A percentile compares a stretch with the other conserved stretches of the same genome.
phyloP scores from a whole-genome alignment of 2,329 filamentous ascomycete genomes.

The Cladorrhinum sp. region DNA sequence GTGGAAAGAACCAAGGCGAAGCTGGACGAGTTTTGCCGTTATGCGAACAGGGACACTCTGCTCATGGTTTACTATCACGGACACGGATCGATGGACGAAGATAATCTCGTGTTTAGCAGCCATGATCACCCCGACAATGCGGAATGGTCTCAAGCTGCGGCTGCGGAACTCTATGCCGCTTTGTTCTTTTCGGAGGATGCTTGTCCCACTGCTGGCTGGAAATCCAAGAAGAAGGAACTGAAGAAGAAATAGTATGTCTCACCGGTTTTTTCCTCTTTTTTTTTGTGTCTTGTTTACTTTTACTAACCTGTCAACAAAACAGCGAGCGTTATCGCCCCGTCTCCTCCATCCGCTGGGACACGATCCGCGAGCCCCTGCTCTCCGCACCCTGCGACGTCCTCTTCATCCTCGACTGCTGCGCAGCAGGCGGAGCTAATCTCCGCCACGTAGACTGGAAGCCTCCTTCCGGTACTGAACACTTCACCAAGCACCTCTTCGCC shows the following conservation, averaged over 20 bases:
- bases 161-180: constrained; percentile 28
- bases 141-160: constrained; percentile 25
- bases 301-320: neutral
- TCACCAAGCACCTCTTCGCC: constrained; percentile 30
- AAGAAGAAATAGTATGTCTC: constrained; percentile 28
- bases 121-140: constrained; percentile 28
- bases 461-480: constrained; percentile 18
- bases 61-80: constrained; percentile 29
- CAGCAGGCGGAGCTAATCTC: constrained; percentile 27
- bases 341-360: constrained; percentile 24
- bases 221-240: constrained; percentile 10
- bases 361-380: constrained; percentile 25
- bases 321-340: constrained; percentile 29
- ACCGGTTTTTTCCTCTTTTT: neutral
- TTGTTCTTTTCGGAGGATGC: constrained; percentile 18
- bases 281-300: no score
- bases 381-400: constrained; percentile 24
- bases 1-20: constrained; percentile 16
- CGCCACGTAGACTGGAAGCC: constrained; percentile 25
- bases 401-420: constrained; percentile 30
- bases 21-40: constrained; percentile 23
- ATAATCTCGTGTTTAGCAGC: constrained; percentile 29
- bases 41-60: constrained; percentile 25
- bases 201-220: constrained; percentile 4
- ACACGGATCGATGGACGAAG: constrained; percentile 26